phyloP scores from a whole-genome alignment of 306 rosid genomes.

The Hippophae gyantsensis region DNA sequence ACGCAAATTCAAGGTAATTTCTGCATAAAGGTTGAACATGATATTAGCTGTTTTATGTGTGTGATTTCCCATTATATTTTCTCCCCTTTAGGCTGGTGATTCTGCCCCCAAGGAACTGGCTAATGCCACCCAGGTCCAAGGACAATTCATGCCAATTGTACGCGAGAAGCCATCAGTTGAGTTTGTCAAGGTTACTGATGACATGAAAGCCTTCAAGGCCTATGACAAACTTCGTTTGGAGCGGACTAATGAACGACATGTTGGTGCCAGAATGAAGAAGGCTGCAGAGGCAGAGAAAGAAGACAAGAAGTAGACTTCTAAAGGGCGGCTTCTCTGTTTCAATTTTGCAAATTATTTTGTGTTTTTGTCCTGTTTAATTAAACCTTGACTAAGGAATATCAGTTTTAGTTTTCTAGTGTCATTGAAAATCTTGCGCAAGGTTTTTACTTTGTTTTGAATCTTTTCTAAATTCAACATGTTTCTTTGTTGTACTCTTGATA shows the following conservation, averaged over 20 bases:
- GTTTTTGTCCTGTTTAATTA: not conserved
- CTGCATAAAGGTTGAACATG: not conserved
- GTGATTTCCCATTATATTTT: not conserved
- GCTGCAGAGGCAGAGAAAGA: conserved; percentile 63
- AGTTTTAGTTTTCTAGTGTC: too few species aligned
- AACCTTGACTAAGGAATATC: too few species aligned
- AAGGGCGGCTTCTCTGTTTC: not conserved
- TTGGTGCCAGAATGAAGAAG: conserved; percentile 50
- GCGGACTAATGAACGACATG: conserved; percentile 37
- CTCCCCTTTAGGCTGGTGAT: conserved; percentile 34
- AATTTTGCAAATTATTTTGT: not conserved
- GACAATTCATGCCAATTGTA: conserved; percentile 39
- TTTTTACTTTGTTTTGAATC: too few species aligned
- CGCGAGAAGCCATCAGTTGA: conserved; percentile 42
- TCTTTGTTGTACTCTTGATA: too few species aligned
- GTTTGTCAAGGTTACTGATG: conserved; percentile 50
- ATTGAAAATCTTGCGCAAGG: too few species aligned
- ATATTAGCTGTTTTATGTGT: not conserved
- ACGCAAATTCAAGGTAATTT: conserved; percentile 41
- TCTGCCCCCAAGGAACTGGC: conserved; percentile 52
- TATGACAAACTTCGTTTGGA: conserved; percentile 48
- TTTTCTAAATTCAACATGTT: too few species aligned
- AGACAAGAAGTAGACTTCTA: conserved; percentile 36
- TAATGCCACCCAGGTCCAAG: conserved; percentile 50
- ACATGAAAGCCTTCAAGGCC: conserved; percentile 46